Conservation (phyloP, 257 asterid genomes). For the Perilla frutescens region DNA sequence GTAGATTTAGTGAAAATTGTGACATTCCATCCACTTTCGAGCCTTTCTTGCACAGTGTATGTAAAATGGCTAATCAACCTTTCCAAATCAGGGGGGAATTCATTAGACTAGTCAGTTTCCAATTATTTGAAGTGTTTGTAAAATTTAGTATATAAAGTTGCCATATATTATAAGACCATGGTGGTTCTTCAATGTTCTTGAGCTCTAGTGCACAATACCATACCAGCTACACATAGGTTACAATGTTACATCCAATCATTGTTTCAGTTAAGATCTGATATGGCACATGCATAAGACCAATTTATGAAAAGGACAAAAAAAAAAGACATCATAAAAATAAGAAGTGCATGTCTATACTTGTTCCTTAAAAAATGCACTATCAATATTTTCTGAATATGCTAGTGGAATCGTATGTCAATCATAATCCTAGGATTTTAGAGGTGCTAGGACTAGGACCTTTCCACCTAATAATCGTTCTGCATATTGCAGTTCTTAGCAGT, state of each 20-base stretch:
- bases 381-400: background rate
- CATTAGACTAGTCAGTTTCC: background rate
- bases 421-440: background rate
- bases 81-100: background rate
- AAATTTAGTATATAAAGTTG: no score
- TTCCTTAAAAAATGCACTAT: no score
- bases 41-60: background rate
- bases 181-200: background rate
- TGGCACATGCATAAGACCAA: background rate
- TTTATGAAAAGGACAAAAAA: no score
- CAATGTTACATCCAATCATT: background rate
- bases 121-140: no score
- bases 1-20: background rate
- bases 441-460: conserved; percentile 1
- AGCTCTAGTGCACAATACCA: background rate
- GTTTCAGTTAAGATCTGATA: background rate
- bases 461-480: background rate
- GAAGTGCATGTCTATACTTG: background rate
- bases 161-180: no score
- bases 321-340: background rate
- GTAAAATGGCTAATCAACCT: conserved; percentile 22
- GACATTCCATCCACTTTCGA: background rate
- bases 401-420: background rate
- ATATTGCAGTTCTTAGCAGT: background rate
- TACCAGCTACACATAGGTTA: background rate